Evolutionary conservation across 2,329 filamentous ascomycete genomes (phyloP).

Genomic region (Penicillium paneum): DNA sequence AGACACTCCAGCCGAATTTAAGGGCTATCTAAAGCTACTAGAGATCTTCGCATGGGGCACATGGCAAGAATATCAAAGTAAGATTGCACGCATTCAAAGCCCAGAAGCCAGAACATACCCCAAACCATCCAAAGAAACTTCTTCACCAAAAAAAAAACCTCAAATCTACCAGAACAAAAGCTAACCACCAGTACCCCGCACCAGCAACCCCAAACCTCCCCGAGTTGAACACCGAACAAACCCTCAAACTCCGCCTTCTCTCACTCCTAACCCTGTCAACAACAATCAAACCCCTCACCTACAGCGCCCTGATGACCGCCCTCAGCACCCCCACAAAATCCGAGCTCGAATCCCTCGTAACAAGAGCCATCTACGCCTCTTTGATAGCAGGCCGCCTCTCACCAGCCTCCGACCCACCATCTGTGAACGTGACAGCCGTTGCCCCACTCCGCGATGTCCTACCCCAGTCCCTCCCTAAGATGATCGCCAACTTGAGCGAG

Average conservation of each 20-base stretch:
- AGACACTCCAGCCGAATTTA: slow-evolving; percentile 58
- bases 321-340: slow-evolving; percentile 66
- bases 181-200: slow-evolving; percentile 4
- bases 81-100: slow-evolving; percentile 11
- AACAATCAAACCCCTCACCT: slow-evolving; percentile 66
- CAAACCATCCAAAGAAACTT: not conserved
- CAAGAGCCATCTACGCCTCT: slow-evolving; percentile 80
- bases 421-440: slow-evolving; percentile 74
- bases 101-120: not conserved
- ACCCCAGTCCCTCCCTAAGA: slow-evolving; percentile 65
- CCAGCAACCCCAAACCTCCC: slow-evolving; percentile 61
- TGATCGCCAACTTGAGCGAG: slow-evolving; percentile 64
- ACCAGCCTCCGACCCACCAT: slow-evolving; percentile 72
- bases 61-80: slow-evolving; percentile 70
- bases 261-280: slow-evolving; percentile 79
- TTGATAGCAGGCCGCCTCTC: slow-evolving; percentile 81
- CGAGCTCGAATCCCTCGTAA: slow-evolving; percentile 81
- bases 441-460: slow-evolving; percentile 82
- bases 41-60: slow-evolving; percentile 92
- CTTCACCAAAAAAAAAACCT: not conserved
- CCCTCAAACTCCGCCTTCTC: slow-evolving; percentile 83
- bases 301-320: slow-evolving; percentile 62
- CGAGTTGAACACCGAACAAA: slow-evolving; percentile 66
- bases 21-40: slow-evolving; percentile 65
- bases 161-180: not conserved